Percentiles rank a stretch among this genome's conserved stretches.
Evolutionary conservation across 2,329 filamentous ascomycete genomes (phyloP).

Genomic region (Pestalotiopsis sp.): DNA sequence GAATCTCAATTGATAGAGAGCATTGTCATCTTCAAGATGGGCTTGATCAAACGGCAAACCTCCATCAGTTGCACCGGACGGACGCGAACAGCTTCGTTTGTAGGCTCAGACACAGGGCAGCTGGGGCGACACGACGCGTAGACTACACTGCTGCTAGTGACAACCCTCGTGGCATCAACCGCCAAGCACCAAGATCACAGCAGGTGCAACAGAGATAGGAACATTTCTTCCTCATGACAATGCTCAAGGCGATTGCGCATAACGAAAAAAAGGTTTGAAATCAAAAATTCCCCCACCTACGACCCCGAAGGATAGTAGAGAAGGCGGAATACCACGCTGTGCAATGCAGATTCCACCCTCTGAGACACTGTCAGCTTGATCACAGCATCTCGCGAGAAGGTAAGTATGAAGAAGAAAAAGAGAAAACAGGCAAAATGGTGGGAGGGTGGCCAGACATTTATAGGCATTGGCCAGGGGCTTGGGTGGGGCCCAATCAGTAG

Average conservation of each 20-base stretch:
- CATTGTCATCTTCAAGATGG: no score
- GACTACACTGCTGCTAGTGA: no score
- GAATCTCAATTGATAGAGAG: no score
- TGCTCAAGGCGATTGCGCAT: not conserved
- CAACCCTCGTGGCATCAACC: no score
- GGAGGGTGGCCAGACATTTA: not conserved
- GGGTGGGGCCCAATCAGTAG: not conserved
- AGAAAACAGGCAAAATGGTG: not conserved
- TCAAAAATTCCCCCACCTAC: constrained; percentile 9
- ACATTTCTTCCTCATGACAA: constrained; percentile 4
- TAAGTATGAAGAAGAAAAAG: constrained; percentile 5
- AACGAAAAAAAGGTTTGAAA: constrained; percentile 6
- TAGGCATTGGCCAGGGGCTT: not conserved
- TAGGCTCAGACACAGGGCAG: no score
- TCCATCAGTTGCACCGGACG: no score
- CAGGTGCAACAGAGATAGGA: not conserved
- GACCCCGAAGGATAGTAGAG: constrained; percentile 1
- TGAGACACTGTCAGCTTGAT: not conserved
- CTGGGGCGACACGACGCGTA: no score
- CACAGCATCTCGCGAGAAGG: not conserved
- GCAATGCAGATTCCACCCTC: not conserved
- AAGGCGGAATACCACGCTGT: constrained; percentile 2
- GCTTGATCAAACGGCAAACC: no score
- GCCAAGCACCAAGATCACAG: no score
- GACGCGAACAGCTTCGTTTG: no score